phyloP scores from a whole-genome alignment of 2,329 filamentous ascomycete species.

The Coniosporium tulheliwenetii region DNA sequence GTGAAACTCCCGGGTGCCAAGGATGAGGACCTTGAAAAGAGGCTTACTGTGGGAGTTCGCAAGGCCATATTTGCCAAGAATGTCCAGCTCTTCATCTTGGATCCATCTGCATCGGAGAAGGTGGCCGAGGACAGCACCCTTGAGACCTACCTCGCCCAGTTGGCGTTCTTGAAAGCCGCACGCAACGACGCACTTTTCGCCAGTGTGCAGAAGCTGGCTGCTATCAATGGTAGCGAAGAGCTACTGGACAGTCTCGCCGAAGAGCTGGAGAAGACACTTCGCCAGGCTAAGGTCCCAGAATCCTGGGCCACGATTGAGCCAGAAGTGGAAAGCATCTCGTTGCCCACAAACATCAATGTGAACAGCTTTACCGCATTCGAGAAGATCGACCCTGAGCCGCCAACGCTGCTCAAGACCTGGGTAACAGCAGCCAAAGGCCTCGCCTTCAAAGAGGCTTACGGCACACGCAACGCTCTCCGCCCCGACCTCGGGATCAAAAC shows the following conservation, averaged over 20 bases:
- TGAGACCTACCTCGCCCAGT: constrained; percentile 55
- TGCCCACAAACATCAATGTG: constrained; percentile 50
- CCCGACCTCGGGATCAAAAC: constrained; percentile 82
- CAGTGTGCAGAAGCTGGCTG: constrained; percentile 50
- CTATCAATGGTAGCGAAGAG: constrained; percentile 43
- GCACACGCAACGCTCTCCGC: constrained; percentile 55
- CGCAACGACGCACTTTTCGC: constrained; percentile 48
- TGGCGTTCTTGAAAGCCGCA: constrained; percentile 70
- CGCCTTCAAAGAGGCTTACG: constrained; percentile 88
- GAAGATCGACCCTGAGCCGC: constrained; percentile 56
- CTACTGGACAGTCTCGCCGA: constrained; percentile 43
- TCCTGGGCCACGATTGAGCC: constrained; percentile 60
- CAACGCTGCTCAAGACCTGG: constrained; percentile 59
- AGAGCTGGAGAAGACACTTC: constrained; percentile 52
- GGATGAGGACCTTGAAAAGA: constrained; percentile 80
- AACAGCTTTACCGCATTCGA: constrained; percentile 76
- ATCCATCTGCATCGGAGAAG: constrained; percentile 51
- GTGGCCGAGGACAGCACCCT: constrained; percentile 40
- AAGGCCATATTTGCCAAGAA: constrained; percentile 56
- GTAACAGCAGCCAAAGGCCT: constrained; percentile 73
- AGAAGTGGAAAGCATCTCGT: constrained; percentile 36
- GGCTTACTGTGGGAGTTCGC: constrained; percentile 54
- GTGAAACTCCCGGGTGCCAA: constrained; percentile 66
- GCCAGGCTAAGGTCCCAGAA: constrained; percentile 59
- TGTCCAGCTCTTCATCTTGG: constrained; percentile 59